phyloP scores from a whole-genome alignment of 768 basidiomycete genomes.

The Leccinum fibrillosum region DNA sequence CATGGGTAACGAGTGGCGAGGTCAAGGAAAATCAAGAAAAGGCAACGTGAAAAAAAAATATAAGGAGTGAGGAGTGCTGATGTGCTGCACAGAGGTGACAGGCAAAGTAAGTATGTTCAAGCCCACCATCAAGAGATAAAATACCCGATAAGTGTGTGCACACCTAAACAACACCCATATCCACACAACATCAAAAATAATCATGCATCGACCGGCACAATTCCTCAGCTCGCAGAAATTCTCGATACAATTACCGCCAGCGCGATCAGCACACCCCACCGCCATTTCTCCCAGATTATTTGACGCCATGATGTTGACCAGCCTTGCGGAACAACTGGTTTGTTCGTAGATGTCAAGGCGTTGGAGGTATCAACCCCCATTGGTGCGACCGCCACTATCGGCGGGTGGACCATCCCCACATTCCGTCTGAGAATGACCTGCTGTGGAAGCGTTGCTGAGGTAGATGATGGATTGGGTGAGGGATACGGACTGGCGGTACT shows the following conservation, averaged over 20 bases:
- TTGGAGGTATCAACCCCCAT: slow-evolving; percentile 16
- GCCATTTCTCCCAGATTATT: slow-evolving; percentile 80
- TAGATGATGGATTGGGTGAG: slow-evolving; percentile 16
- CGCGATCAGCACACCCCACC: slow-evolving; percentile 75
- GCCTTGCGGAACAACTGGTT: slow-evolving; percentile 38
- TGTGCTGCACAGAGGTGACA: slow-evolving; percentile 5
- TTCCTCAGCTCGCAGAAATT: slow-evolving; percentile 51
- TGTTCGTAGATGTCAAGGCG: slow-evolving; percentile 25
- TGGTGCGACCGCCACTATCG: slow-evolving; percentile 11
- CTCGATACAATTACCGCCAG: slow-evolving; percentile 76
- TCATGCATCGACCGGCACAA: background rate
- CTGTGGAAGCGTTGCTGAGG: slow-evolving; percentile 20
- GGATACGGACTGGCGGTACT: slow-evolving; percentile 14
- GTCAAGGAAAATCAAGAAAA: slow-evolving; percentile 8
- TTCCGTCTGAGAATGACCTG: slow-evolving; percentile 20
- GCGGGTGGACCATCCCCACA: slow-evolving; percentile 19
- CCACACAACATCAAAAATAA: slow-evolving; percentile 12
- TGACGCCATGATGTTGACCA: slow-evolving; percentile 63
- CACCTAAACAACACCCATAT: slow-evolving; percentile 20
- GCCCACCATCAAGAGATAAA: slow-evolving; percentile 14
- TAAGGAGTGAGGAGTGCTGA: slow-evolving; percentile 10
- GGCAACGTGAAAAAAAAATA: slow-evolving; percentile 5
- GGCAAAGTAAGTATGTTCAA: slow-evolving; percentile 14
- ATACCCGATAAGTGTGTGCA: slow-evolving; percentile 12
- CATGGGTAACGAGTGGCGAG: slow-evolving; percentile 19